Evolutionary conservation across 2,329 filamentous ascomycete genomes (phyloP).

Genomic region (Epichloe aotearoae): DNA sequence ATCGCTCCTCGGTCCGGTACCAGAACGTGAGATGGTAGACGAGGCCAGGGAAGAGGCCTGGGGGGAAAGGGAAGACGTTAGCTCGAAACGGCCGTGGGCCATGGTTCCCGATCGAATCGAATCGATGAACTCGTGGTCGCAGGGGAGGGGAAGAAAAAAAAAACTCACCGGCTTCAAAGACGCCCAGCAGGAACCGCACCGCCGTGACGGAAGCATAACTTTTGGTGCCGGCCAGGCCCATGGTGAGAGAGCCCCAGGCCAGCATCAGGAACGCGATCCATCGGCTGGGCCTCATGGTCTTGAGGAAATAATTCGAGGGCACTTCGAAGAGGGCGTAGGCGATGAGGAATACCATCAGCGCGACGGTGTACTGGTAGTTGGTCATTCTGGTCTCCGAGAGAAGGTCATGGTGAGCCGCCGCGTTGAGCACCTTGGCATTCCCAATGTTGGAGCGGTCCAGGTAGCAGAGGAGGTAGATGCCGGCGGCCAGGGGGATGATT

Average conservation of each 20-base stretch:
- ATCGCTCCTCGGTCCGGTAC: conserved; percentile 58
- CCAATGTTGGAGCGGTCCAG: conserved; percentile 58
- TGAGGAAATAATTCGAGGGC: conserved; percentile 53
- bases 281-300: conserved; percentile 46
- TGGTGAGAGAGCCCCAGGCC: conserved; percentile 54
- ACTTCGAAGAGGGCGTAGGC: conserved; percentile 50
- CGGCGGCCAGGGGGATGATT: conserved; percentile 49
- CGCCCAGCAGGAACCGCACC: conserved; percentile 54
- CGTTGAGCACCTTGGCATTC: conserved; percentile 54
- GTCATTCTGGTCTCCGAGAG: conserved; percentile 49
- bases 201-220: conserved; percentile 50
- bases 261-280: conserved; percentile 56
- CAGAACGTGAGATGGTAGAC: conserved; percentile 61
- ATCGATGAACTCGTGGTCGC: background rate
- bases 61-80: conserved; percentile 22
- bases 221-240: conserved; percentile 50
- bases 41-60: conserved; percentile 42
- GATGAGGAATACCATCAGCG: conserved; percentile 47
- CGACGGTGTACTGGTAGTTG: conserved; percentile 44
- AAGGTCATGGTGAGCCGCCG: conserved; percentile 45
- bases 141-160: fast-evolving
- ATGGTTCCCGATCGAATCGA: background rate
- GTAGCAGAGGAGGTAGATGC: conserved; percentile 54
- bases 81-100: conserved; percentile 34
- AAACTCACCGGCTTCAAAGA: conserved; percentile 42